Percentiles rank a stretch among this genome's conserved stretches.
Evolutionary conservation across 2,329 filamentous ascomycete species (phyloP).

Genomic region (Aspergillus flavus): DNA sequence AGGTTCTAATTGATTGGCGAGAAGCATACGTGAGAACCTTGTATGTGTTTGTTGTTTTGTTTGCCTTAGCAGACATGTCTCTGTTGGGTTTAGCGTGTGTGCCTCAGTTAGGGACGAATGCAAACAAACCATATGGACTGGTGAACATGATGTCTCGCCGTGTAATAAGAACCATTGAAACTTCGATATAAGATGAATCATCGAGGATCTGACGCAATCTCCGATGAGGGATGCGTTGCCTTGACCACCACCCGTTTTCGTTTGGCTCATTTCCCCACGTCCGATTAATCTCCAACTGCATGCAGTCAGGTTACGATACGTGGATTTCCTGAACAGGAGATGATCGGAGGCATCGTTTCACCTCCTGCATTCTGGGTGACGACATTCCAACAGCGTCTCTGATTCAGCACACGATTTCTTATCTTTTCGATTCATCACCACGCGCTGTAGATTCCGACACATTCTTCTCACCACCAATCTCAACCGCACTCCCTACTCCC

Average conservation of each 20-base stretch:
- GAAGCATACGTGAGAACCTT: neutral
- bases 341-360: slow-evolving; percentile 11
- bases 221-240: neutral
- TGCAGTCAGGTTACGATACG: slow-evolving; percentile 3
- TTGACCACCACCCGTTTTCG: neutral
- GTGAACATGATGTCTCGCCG: neutral
- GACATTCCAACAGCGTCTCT: slow-evolving; percentile 8
- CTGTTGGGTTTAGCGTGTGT: neutral
- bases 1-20: neutral
- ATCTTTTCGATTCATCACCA: neutral
- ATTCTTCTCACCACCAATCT: neutral
- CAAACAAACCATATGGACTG: neutral
- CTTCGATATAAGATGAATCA: neutral
- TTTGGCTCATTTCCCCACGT: neutral
- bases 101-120: neutral
- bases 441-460: neutral
- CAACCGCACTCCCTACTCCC: neutral
- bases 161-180: neutral
- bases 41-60: neutral
- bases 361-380: slow-evolving; percentile 16
- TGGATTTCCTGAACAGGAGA: slow-evolving; percentile 16
- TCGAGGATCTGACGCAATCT: neutral
- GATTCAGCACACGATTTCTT: neutral
- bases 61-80: neutral
- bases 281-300: slow-evolving; percentile 3